Percentiles rank a stretch among this genome's conserved stretches.
Conservation (phyloP, 345 rosid species). For the Draba incana region DNA sequence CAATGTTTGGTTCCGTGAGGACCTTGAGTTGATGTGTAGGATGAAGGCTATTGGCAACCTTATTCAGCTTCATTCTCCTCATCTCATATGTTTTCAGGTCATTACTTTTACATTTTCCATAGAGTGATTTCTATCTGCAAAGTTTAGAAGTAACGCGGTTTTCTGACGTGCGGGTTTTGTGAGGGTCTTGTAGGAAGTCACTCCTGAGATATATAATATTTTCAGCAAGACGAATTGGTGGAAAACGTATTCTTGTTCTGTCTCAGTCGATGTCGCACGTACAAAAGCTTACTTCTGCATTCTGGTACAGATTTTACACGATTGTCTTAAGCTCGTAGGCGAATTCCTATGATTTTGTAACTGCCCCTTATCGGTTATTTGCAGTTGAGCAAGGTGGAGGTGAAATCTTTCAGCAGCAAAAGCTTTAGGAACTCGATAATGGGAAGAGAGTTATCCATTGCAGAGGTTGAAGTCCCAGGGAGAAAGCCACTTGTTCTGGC, state of each 20-base stretch:
- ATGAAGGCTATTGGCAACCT: slow-evolving; percentile 85
- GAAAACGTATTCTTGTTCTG: slow-evolving; percentile 74
- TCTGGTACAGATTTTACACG: slow-evolving; percentile 53
- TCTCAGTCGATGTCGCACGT: slow-evolving; percentile 50
- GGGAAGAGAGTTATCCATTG: slow-evolving; percentile 85
- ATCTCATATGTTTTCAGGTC: slow-evolving; percentile 93
- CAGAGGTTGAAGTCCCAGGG: slow-evolving; percentile 67
- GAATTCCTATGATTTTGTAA: slow-evolving; percentile 9
- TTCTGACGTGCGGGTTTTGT: slow-evolving; percentile 2
- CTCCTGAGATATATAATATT: slow-evolving; percentile 63
- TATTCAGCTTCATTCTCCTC: slow-evolving; percentile 80
- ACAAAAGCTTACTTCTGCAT: slow-evolving; percentile 76
- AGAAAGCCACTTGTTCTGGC: slow-evolving; percentile 66
- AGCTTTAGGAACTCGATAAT: slow-evolving; percentile 73
- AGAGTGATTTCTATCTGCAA: background rate
- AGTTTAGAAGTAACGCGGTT: background rate
- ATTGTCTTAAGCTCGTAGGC: background rate
- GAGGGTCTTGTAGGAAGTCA: slow-evolving; percentile 71
- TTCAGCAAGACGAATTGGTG: slow-evolving; percentile 81
- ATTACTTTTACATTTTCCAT: background rate
- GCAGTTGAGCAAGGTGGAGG: slow-evolving; percentile 85
- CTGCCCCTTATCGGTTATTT: slow-evolving; percentile 20
- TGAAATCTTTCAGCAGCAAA: slow-evolving; percentile 61
- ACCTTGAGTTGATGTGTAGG: slow-evolving; percentile 73
- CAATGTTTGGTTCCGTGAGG: slow-evolving; percentile 98